Base-by-base conservation (phyloP, 1,139 yeast genomes). In the Entelexis paramagnoliae region DNA sequence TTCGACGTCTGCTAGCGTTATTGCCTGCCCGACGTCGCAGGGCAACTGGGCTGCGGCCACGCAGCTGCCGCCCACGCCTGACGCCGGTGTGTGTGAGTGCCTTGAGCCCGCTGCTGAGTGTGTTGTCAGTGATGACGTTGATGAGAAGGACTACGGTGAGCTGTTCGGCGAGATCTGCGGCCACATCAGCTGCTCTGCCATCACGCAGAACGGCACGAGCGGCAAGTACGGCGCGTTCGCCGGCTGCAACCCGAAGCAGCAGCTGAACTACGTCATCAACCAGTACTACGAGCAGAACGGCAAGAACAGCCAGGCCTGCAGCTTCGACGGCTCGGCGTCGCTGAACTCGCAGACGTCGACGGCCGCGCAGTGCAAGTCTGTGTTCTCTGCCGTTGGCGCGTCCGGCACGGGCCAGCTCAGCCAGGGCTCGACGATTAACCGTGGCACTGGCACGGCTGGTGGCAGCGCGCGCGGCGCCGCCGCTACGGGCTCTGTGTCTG, bases 41-140 rank as follows among this genome's bases (percentile, higher is more conserved):
- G 51, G 69, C 30, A 64, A 72, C 66, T 80, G 85, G 83, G 64
- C 64, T 55, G 84, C 83, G 41, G 66, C 75, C 45, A 70, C 76
- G 50, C 65, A 64, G 30, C 72, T 82, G 63, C 88, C 88, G 50
- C 87, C 87, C 58, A 78, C 84, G 53, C 88, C 88, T 46, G 76
- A 81, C 62, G 67, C 75, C 58, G 73, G 69, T 40, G 69, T 76
- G 54, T 82, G 88, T 69, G 70, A 73, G 62, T 82, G 88, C 66
- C 66, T 78, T 72, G 55, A 66, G 41, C 59, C 64, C 36, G 69
- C 82, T 36, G 70, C 77, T 55, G 59, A 67, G 42, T 80, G 85
- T 69, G 77, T 75, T 54, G 76, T 78, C 53, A 65, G 65, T 49
- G 68, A 64, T 55, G 65, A 63, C 48, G 81, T 79, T 49, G 68